Evolutionary conservation across 805 yeast genomes (phyloP).

Genomic region (Blastobotrys chiropterorum): DNA sequence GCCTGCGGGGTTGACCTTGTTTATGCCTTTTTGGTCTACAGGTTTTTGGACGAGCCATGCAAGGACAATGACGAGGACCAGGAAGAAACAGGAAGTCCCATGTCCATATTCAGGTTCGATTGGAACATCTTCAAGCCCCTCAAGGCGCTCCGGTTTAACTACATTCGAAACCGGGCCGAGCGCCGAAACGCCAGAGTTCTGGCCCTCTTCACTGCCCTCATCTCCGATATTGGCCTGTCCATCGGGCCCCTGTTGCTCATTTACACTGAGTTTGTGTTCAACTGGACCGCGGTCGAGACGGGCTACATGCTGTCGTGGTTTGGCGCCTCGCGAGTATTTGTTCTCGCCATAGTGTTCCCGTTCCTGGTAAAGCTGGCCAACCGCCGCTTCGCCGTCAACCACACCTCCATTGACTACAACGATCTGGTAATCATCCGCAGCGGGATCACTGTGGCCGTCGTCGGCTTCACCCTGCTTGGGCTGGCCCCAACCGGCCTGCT

Average conservation of each 20-base stretch:
- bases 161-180: constrained; percentile 9
- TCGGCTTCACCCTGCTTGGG: constrained; percentile 4
- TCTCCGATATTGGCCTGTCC: constrained; percentile 15
- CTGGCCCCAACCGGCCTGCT: constrained; percentile 18
- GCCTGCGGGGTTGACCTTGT: constrained; percentile 7
- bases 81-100: constrained; percentile 5
- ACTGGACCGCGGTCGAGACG: constrained; percentile 29
- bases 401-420: constrained; percentile 15
- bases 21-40: constrained; percentile 4
- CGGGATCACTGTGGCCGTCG: constrained; percentile 14
- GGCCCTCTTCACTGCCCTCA: constrained; percentile 12
- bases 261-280: constrained; percentile 25
- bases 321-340: constrained; percentile 23
- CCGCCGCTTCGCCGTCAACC: constrained; percentile 2
- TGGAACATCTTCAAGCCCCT: constrained; percentile 25
- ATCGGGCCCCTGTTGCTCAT: constrained; percentile 21
- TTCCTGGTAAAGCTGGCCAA: constrained; percentile 13
- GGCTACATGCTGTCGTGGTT: constrained; percentile 27
- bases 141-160: constrained; percentile 16
- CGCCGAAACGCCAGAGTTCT: constrained; percentile 19
- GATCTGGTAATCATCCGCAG: constrained; percentile 17
- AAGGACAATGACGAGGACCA: constrained; percentile 2
- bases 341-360: constrained; percentile 23
- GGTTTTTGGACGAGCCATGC: constrained; percentile 16
- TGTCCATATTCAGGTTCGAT: neutral